Evolutionary conservation across 2,329 filamentous ascomycete genomes (phyloP), one percentile per base, ranked within the genome.

Genomic region (Penicillium janthinellum): DNA sequence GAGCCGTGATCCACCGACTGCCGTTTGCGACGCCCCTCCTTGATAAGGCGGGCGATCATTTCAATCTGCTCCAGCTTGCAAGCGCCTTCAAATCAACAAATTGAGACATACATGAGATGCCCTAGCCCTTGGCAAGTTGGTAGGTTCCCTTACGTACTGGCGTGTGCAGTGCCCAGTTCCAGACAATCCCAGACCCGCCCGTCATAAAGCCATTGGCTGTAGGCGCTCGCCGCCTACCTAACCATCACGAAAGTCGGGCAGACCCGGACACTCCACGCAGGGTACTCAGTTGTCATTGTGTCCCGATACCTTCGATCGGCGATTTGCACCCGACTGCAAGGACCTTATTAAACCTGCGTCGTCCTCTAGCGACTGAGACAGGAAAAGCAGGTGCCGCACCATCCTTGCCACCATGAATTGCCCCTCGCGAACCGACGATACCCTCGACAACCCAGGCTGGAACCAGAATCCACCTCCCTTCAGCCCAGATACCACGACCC

Each of bases 391-490:
- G 35, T 39, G 35, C 22, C 50, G 38, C 54, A 57, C 45, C 44
- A 17, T 17, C 39, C 17, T 14, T 17, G 39, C 20, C 54, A 55
- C 56, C 53, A 89, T 89, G 87, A 89, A 89, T 69, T 88, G 86
- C 71, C 86, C 86, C 58, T 88, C 86, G 5, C 79, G 85, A 65
- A 85, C 81, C 35, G 86, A 89, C 61, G 81, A 85, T 58, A 78
- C 80, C 34, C 72, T 80, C 52, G 77, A 79, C 51, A 80, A 84
- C 54, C 79, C 80, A 22, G 79, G 78, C 55, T 86, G 82, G 76
- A 89, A 89, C 68, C 87, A 89, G 73, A 88, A 80, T 63, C 87
- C 86, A 0, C 77, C 81, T 57, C 77, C 78, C 2, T 74, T 89
- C 57, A 82, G 82, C 59, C 79, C 81, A n/a, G 86, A 88, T 70